phyloP scores from a whole-genome alignment of 1,284 basidiomycete species.

The Pseudozyma hubeiensis region DNA sequence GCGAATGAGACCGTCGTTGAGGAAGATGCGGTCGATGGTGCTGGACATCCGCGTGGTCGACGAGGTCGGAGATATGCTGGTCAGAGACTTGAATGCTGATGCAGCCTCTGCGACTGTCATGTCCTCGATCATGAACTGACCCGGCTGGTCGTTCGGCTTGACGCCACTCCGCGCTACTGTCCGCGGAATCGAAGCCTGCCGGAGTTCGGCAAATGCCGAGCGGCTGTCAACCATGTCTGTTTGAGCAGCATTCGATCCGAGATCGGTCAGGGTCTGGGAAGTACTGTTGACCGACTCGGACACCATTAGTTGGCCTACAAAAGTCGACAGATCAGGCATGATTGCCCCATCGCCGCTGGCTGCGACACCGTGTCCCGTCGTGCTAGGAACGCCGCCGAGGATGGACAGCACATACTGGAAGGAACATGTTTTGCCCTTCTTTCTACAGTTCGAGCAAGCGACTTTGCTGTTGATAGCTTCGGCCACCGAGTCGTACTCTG shows the following conservation, averaged over 20 bases:
- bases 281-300: no score
- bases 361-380: not conserved
- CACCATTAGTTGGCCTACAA: no score
- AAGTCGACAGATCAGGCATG: not conserved
- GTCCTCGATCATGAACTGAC: not conserved
- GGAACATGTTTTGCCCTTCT: slow-evolving; percentile 31
- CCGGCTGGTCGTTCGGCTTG: not conserved
- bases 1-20: slow-evolving; percentile 31
- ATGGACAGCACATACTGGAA: slow-evolving; percentile 33
- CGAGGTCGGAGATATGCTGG: slow-evolving; percentile 11
- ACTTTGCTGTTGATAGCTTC: slow-evolving; percentile 32
- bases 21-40: slow-evolving; percentile 27
- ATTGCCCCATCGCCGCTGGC: no score
- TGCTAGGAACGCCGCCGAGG: slow-evolving; percentile 17
- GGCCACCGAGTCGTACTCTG: slow-evolving; percentile 28
- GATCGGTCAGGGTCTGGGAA: no score
- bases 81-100: not conserved
- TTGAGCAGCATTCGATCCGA: no score
- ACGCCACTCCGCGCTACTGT: not conserved
- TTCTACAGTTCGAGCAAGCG: slow-evolving; percentile 29
- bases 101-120: not conserved
- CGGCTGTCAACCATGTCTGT: no score
- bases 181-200: not conserved
- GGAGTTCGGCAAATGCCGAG: no score
- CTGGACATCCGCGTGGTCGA: slow-evolving; percentile 14